Conservation (phyloP, 129 eudicot genomes). For the Cynara cardunculus region DNA sequence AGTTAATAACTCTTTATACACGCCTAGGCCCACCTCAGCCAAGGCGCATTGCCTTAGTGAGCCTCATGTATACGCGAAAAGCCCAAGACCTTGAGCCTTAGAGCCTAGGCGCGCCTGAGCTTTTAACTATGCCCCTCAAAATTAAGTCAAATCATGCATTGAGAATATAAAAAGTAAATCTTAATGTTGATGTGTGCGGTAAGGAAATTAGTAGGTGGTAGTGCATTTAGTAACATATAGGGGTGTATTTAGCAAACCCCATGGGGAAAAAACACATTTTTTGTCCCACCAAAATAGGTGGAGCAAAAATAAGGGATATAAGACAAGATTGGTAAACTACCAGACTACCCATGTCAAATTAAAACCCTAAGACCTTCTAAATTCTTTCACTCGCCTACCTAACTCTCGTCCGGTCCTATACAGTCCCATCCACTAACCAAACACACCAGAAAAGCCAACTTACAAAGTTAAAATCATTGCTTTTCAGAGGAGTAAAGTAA, state of each 20-base stretch:
- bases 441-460: background rate
- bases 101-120: too few species aligned
- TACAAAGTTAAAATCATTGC: background rate
- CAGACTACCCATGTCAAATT: background rate
- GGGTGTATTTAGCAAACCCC: background rate
- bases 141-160: background rate
- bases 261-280: background rate
- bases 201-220: background rate
- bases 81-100: too few species aligned
- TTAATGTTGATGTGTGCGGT: too few species aligned
- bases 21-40: too few species aligned
- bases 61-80: too few species aligned
- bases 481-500: slow-evolving; percentile 1
- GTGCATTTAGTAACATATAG: background rate
- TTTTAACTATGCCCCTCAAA: too few species aligned
- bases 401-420: background rate
- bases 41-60: too few species aligned
- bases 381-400: background rate
- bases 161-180: background rate
- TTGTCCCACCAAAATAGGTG: background rate
- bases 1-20: too few species aligned
- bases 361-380: background rate
- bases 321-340: background rate
- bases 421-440: background rate
- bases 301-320: background rate